Evolutionary conservation across 495 filamentous ascomycete genomes (phyloP), one percentile per base, ranked within the genome.

Genomic region (Neurospora africana): DNA sequence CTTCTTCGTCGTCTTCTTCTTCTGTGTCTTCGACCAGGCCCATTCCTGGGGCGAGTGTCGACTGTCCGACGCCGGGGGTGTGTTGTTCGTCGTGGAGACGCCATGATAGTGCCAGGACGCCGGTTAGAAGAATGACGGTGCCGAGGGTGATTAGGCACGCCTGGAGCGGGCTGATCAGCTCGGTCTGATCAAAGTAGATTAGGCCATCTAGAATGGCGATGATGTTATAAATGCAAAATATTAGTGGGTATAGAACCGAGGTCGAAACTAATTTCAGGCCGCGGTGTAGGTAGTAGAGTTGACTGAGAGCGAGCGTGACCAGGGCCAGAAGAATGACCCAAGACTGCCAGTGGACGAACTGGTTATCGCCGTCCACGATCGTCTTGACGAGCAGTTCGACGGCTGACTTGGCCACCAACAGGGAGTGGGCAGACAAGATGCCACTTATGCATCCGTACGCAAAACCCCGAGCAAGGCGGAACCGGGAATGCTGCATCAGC

Each of bases 221-320:
- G 75, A 99, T 97, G 85, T 99, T 99, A 85, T 98, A 99, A 74
- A 98, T 90, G 88, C 95, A 99, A 82, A 99, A 99, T 41, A 98
- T 93, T 76, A 98, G 91, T 7, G 95, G 95, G 83, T 99, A 99
- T 75, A 99, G 87, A 69, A 99, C 89, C 81, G 93, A 97, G 21
- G 95, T 98, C 69, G 93, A 97, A 80, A 95, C 93, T 47, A 98
- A 85, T 78, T 97, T 97, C 72, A 99, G 85, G 69, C 95, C 95
- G 23, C 92, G 88, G 80, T 99, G 95, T 40, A 99, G 88, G 78
- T 94, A 98, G 82, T 96, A 99, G 19, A 99, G 86, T 81, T 99
- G 95, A 38, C 90, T 90, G 43, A 99, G 87, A 4, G 95, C 95
- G 70, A 99, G 87, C 7, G 83, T 82, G 69, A 97, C 86, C 58